Base-by-base conservation (phyloP, 345 rosid species). In the Conringia planisiliqua region DNA sequence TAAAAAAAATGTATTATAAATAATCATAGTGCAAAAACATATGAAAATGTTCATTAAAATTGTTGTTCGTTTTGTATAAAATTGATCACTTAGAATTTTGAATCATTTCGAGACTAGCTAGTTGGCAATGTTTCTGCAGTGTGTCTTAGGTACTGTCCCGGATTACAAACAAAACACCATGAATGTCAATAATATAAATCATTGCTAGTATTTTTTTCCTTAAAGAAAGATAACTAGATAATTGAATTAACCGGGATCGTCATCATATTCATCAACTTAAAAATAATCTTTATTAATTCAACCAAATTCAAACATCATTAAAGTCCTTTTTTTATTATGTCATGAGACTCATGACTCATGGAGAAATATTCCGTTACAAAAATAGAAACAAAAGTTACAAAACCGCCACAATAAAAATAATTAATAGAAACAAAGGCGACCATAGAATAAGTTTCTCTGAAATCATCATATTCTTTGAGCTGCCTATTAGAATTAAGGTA, bases 301-400 rank as follows among this genome's bases (percentile, higher is more conserved):
- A 76, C 16, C 47, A 30, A 50, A 46, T 55, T 43, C 29, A 35
- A 58, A 50, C 68, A 65, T 71, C 72, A 66, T 24, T 42, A 57
- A 48, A 65, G 72, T 33, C 5, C 9, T 58, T 62, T 58, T 62
- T 71, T 58, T 71, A 71, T 39, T 50, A 65, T 65, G 68, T 72
- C 63, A 71, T 39, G 72, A 58, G 48, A 56, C 56, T 44, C 72
- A 71, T 47, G 54, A 77, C 52, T 44, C 75, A 70, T 29, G 72
- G 30, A 71, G 54, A 51, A 66, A 71, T 56, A 71, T 65, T 60
- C 65, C 77, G 72, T 71, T 71, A 65, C 77, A 50, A 35, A 71
- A 77, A 71, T 44, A 71, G 68, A 66, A 71, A 71, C 72, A 40
- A 71, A 78, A 59, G 55, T 48, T 29, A 51, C 11, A 14, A 56